Conservation (phyloP, 129 eudicot species). For the Rutidosis leptorrhynchoides region DNA sequence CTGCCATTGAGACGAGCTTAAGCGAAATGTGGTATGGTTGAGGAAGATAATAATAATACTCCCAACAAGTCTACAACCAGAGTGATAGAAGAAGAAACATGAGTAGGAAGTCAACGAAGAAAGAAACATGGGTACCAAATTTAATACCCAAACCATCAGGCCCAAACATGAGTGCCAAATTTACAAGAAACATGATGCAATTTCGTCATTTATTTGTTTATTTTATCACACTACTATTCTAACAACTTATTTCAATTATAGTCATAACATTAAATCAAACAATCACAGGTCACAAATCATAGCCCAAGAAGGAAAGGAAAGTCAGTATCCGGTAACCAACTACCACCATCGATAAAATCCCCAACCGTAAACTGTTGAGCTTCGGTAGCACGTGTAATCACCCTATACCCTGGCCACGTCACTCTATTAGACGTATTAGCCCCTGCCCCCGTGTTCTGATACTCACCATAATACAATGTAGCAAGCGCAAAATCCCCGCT, state of each 20-base stretch:
- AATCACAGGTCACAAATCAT: slow-evolving; percentile 17
- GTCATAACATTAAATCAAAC: not conserved
- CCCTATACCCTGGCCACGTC: slow-evolving; percentile 60
- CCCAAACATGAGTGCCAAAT: no score
- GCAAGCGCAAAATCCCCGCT: slow-evolving; percentile 51
- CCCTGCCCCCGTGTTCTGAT: slow-evolving; percentile 60
- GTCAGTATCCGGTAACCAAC: slow-evolving; percentile 51
- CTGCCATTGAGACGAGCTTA: slow-evolving; percentile 37
- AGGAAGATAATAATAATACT: slow-evolving; percentile 27
- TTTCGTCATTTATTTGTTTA: not conserved
- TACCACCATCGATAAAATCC: slow-evolving; percentile 53
- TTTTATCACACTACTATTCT: not conserved
- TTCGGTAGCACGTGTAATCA: slow-evolving; percentile 55
- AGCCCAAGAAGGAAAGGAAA: slow-evolving; percentile 67
- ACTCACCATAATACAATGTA: slow-evolving; percentile 73
- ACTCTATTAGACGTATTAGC: slow-evolving; percentile 62
- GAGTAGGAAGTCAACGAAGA: slow-evolving; percentile 51
- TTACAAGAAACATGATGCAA: not conserved
- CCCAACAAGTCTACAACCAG: no score
- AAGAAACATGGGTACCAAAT: no score
- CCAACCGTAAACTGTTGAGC: slow-evolving; percentile 55
- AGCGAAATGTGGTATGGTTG: slow-evolving; percentile 24
- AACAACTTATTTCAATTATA: slow-evolving; percentile 4
- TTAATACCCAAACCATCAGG: no score
- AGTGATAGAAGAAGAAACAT: slow-evolving; percentile 47